Conservation (phyloP, 352 stramenopile species). For the Pythium sukuiense region DNA sequence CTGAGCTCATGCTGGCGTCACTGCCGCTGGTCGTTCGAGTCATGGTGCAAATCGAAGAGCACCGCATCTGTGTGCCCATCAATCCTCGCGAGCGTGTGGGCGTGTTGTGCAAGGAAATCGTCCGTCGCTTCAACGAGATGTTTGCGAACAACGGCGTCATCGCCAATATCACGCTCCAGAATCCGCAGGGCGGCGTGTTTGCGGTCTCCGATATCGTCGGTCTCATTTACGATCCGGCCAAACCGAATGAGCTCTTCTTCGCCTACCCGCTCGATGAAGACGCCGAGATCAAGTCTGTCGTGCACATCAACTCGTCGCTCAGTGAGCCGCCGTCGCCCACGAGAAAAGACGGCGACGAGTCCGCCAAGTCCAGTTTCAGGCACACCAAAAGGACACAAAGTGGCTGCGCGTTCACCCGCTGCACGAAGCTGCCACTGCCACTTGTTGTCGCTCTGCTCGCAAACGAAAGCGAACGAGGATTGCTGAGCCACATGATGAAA, state of each 20-base stretch:
- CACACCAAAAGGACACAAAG: not conserved
- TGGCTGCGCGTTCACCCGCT: constrained; percentile 25
- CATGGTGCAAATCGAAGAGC: constrained; percentile 53
- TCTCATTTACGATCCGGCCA: constrained; percentile 29
- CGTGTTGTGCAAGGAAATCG: constrained; percentile 51
- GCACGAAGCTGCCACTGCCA: constrained; percentile 57
- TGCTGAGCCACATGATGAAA: constrained; percentile 40
- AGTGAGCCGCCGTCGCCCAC: constrained; percentile 5
- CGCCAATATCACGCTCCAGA: constrained; percentile 48
- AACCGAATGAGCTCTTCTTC: constrained; percentile 33
- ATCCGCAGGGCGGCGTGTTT: constrained; percentile 55
- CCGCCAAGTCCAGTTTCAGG: constrained; percentile 4
- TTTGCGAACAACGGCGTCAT: constrained; percentile 37
- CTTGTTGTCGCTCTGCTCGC: constrained; percentile 58
- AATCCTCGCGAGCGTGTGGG: constrained; percentile 46
- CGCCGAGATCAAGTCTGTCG: constrained; percentile 23
- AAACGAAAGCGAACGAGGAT: constrained; percentile 61
- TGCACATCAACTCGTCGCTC: constrained; percentile 18
- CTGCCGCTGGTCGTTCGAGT: constrained; percentile 49
- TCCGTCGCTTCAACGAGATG: constrained; percentile 62
- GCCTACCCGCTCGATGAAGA: constrained; percentile 24
- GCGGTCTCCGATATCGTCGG: constrained; percentile 46
- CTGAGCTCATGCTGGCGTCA: constrained; percentile 23
- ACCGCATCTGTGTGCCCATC: constrained; percentile 55
- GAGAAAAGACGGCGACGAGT: not conserved